A percentile compares a stretch with the other conserved stretches of the same genome.
phyloP scores from a whole-genome alignment of 2,329 filamentous ascomycete genomes.

The Zasmidium angulare region DNA sequence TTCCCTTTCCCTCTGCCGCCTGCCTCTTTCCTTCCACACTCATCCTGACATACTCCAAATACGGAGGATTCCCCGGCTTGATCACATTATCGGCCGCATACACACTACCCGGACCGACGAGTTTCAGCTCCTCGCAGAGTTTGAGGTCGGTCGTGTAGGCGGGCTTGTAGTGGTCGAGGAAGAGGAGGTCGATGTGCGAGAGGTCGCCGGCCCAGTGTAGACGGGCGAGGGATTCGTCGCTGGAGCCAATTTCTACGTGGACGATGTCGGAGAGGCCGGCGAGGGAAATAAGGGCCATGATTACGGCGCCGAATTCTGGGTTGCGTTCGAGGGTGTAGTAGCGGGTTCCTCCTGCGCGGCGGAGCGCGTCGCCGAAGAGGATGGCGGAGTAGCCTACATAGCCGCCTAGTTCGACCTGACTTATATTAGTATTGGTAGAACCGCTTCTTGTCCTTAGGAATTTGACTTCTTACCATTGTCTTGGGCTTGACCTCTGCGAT shows the following conservation, averaged over 20 bases:
- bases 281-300: slow-evolving; percentile 67
- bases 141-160: slow-evolving; percentile 73
- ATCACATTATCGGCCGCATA: slow-evolving; percentile 71
- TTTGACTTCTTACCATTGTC: slow-evolving; percentile 56
- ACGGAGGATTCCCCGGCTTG: slow-evolving; percentile 68
- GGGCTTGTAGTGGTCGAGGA: slow-evolving; percentile 79
- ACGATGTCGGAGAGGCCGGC: slow-evolving; percentile 72
- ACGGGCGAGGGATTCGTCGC: slow-evolving; percentile 63
- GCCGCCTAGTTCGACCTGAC: slow-evolving; percentile 69
- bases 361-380: slow-evolving; percentile 68
- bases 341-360: slow-evolving; percentile 60
- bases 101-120: slow-evolving; percentile 63
- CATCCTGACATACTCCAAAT: slow-evolving; percentile 68
- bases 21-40: slow-evolving; percentile 62
- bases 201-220: slow-evolving; percentile 57
- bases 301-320: slow-evolving; percentile 71
- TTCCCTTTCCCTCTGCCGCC: slow-evolving; percentile 33
- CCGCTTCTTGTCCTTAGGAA: slow-evolving; percentile 47
- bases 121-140: slow-evolving; percentile 68
- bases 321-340: slow-evolving; percentile 75
- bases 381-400: slow-evolving; percentile 82
- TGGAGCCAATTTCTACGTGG: slow-evolving; percentile 68
- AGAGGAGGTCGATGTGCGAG: slow-evolving; percentile 67
- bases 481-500: slow-evolving; percentile 67
- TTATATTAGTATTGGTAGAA: slow-evolving; percentile 48